Conservation (phyloP, 1,284 basidiomycete species). For the Trametes hirsuta region DNA sequence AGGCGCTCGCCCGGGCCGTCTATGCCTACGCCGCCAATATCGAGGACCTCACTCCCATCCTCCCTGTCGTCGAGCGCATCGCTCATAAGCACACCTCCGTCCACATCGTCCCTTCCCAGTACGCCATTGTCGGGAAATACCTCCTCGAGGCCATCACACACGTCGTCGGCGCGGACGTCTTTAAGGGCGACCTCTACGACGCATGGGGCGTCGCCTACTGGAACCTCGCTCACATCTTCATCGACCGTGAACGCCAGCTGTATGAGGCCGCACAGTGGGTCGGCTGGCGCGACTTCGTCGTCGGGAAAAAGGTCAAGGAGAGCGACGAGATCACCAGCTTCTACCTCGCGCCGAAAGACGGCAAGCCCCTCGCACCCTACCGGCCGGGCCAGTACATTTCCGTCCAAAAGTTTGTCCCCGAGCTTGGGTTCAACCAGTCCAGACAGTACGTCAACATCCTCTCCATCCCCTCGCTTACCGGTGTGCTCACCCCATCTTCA, state of each 20-base stretch:
- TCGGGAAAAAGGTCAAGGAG: constrained; percentile 28
- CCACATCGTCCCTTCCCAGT: constrained; percentile 29
- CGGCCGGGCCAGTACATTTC: constrained; percentile 33
- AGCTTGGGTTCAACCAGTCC: constrained; percentile 26
- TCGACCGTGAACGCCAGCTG: constrained; percentile 30
- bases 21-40: constrained; percentile 32
- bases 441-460: constrained; percentile 22
- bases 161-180: constrained; percentile 28
- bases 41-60: constrained; percentile 30
- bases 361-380: constrained; percentile 23
- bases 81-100: constrained; percentile 32
- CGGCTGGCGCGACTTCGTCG: constrained; percentile 31
- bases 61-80: constrained; percentile 32
- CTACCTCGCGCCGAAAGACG: constrained; percentile 31
- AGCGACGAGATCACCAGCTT: constrained; percentile 32
- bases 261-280: constrained; percentile 29
- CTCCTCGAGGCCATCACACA: constrained; percentile 28
- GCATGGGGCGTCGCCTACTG: constrained; percentile 33
- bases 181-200: constrained; percentile 25
- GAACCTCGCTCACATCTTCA: constrained; percentile 32
- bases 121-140: constrained; percentile 30
- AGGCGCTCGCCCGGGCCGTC: constrained; percentile 28
- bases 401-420: constrained; percentile 26
- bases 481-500: not conserved
- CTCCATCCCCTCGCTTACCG: no score